A percentile compares a stretch with the other conserved stretches of the same genome.
phyloP scores from a whole-genome alignment of 345 rosid genomes.

The Ceriops zippeliana region DNA sequence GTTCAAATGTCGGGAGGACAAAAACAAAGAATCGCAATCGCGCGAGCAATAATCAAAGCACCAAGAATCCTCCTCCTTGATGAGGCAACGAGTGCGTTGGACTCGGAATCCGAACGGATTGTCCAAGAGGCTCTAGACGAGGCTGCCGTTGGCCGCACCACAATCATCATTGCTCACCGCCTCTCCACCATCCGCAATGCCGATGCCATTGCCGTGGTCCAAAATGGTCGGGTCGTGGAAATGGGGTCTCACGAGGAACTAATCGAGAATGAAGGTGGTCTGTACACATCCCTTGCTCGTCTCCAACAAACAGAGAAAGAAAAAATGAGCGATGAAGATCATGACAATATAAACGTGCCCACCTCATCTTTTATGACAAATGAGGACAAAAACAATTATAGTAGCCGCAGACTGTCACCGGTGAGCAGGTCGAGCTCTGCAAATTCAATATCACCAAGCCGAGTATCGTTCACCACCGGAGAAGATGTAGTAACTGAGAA shows the following conservation, averaged over 20 bases:
- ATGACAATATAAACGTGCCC: background rate
- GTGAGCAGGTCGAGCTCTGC: slow-evolving; percentile 57
- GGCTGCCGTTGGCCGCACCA: slow-evolving; percentile 32
- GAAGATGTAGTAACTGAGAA: slow-evolving; percentile 10
- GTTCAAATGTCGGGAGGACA: slow-evolving; percentile 44
- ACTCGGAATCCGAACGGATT: slow-evolving; percentile 32
- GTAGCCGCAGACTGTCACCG: slow-evolving; percentile 46
- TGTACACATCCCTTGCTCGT: slow-evolving; percentile 22
- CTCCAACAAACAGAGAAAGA: slow-evolving; percentile 25
- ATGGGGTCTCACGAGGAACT: slow-evolving; percentile 32
- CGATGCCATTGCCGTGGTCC: slow-evolving; percentile 25
- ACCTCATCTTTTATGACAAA: slow-evolving; percentile 30
- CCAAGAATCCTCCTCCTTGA: slow-evolving; percentile 41
- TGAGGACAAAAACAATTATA: slow-evolving; percentile 32
- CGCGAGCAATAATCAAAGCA: slow-evolving; percentile 36
- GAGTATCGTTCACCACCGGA: background rate
- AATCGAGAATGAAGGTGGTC: slow-evolving; percentile 24
- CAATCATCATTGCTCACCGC: slow-evolving; percentile 33
- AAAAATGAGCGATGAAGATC: slow-evolving; percentile 4
- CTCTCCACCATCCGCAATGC: slow-evolving; percentile 37
- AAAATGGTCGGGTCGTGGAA: slow-evolving; percentile 32
- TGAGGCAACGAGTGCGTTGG: slow-evolving; percentile 44
- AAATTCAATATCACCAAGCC: slow-evolving; percentile 32
- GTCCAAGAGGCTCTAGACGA: slow-evolving; percentile 37
- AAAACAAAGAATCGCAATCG: slow-evolving; percentile 43